Evolutionary conservation across 208 protist genomes (phyloP), one percentile per base, ranked within the genome.

Genomic region (Acanthamoeba culbertsoni): DNA sequence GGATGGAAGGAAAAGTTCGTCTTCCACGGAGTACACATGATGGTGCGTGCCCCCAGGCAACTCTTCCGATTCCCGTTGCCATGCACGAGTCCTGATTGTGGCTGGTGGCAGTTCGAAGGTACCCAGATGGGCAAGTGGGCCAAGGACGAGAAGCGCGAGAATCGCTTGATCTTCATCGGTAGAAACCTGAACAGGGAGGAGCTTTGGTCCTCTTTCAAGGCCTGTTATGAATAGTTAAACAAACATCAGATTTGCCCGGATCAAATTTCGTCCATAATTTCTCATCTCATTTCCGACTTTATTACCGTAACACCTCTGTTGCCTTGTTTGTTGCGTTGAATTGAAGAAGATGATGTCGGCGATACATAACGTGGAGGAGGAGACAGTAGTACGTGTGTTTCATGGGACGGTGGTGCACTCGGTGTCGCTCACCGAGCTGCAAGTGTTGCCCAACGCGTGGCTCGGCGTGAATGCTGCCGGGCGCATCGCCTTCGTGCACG

Each of bases 11-110:
- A 95, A 26, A 93, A 94, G 86, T 91, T 79, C n/a, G 88, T 91
- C 18, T 94, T 75, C 48, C 93, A 96, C 51, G 94, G 63, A 33
- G 94, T 96, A 33, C 94, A 96, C 71, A 96, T 94, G 91, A 71
- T 95, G 48, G 95, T 96, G 37, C 57, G 46, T 16, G 8, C 65
- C 65, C 20, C 31, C 20, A 75, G 28, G 35, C 4, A 10, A 59
- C n/a, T 89, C 33, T 51, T 65, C 6, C 31, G 42, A 33, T 45
- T 63, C 45, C 18, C 26, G 28, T 3, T 86, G 46, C 23, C 33
- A 23, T 73, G 63, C 40, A 3, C 63, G 28, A 31, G 28, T 28
- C 18, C 62, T 31, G 0, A 7, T 63, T 18, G 7, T 3, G 57
- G 1, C 7, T 3, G 26, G 57, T 28, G 57, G 57, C 37, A 79